These are phyloP conservation scores for Claviceps purpurea DNA, from an alignment of 2,329 filamentous ascomycete species.

Conservation along the genomic window DNA sequence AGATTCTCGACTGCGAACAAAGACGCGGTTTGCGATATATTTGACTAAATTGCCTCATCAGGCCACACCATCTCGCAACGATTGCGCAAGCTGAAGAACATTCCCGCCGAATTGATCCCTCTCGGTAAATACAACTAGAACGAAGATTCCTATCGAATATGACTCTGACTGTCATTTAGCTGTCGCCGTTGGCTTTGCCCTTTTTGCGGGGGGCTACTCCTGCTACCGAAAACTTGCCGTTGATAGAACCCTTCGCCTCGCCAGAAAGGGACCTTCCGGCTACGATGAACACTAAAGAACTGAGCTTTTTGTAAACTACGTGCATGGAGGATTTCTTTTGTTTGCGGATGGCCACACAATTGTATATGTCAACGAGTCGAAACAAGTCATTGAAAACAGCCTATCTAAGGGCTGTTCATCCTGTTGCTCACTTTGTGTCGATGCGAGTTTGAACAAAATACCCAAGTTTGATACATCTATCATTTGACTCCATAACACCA, in stretches of 20 bases:
- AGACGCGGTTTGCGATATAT: neutral
- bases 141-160: neutral
- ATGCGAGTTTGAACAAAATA: slow-evolving; percentile 6
- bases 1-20: neutral
- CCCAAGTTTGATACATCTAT: slow-evolving; percentile 9
- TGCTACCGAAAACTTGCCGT: slow-evolving; percentile 66
- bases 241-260: slow-evolving; percentile 87
- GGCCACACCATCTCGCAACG: slow-evolving; percentile 96
- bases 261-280: slow-evolving; percentile 46
- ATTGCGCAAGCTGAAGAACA: slow-evolving; percentile 74
- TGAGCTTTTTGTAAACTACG: slow-evolving; percentile 1
- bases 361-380: slow-evolving; percentile 9
- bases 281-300: slow-evolving; percentile 16
- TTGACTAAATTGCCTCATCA: slow-evolving; percentile 22
- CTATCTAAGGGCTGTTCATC: neutral
- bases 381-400: slow-evolving; percentile 8
- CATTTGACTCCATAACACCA: slow-evolving; percentile 25
- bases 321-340: slow-evolving; percentile 3
- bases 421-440: slow-evolving; percentile 12
- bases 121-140: slow-evolving; percentile 49
- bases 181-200: slow-evolving; percentile 74
- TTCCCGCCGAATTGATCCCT: slow-evolving; percentile 88
- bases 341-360: slow-evolving; percentile 5
- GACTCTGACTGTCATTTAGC: slow-evolving; percentile 32
- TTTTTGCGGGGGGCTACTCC: slow-evolving; percentile 73